Percentiles rank a stretch among this genome's conserved stretches.
These are phyloP conservation scores for Mycena rosella DNA, from an alignment of 768 basidiomycete species.

Conservation along the genomic window DNA sequence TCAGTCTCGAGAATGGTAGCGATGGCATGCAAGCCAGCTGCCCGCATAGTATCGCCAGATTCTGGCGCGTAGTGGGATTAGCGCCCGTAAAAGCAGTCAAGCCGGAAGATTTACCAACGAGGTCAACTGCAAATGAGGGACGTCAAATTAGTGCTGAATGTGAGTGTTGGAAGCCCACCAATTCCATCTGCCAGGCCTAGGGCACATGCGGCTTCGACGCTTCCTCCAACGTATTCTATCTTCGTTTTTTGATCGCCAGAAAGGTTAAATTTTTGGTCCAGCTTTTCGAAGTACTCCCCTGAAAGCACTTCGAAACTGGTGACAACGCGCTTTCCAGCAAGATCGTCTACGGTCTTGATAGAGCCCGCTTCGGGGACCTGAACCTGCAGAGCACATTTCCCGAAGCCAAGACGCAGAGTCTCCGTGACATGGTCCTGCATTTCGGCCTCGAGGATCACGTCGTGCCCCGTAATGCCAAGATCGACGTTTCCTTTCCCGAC, in stretches of 20 bases:
- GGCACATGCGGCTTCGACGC: slow-evolving; percentile 98
- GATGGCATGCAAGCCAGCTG: slow-evolving; percentile 94
- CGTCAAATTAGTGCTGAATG: slow-evolving; percentile 12
- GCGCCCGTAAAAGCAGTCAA: not conserved
- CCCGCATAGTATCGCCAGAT: slow-evolving; percentile 99
- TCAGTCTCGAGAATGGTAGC: slow-evolving; percentile 88
- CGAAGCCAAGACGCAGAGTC: slow-evolving; percentile 88
- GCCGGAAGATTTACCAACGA: slow-evolving; percentile 78
- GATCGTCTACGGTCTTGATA: slow-evolving; percentile 79
- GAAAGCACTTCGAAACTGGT: slow-evolving; percentile 96
- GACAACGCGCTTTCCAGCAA: slow-evolving; percentile 93
- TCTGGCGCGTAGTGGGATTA: slow-evolving; percentile 60
- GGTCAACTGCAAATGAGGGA: slow-evolving; percentile 75
- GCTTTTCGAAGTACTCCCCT: slow-evolving; percentile 76
- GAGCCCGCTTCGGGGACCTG: slow-evolving; percentile 87
- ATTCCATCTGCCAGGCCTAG: slow-evolving; percentile 98
- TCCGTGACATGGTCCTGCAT: slow-evolving; percentile 86
- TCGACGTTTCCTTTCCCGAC: slow-evolving; percentile 98
- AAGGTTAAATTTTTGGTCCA: slow-evolving; percentile 71
- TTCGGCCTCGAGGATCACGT: slow-evolving; percentile 92
- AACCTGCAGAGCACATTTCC: slow-evolving; percentile 90
- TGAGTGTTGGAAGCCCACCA: slow-evolving; percentile 63
- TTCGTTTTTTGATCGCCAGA: slow-evolving; percentile 72
- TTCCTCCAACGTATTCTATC: slow-evolving; percentile 97
- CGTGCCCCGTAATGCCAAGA: slow-evolving; percentile 97